Conservation (phyloP, 768 basidiomycete species). For the Lyophyllum atratum region DNA sequence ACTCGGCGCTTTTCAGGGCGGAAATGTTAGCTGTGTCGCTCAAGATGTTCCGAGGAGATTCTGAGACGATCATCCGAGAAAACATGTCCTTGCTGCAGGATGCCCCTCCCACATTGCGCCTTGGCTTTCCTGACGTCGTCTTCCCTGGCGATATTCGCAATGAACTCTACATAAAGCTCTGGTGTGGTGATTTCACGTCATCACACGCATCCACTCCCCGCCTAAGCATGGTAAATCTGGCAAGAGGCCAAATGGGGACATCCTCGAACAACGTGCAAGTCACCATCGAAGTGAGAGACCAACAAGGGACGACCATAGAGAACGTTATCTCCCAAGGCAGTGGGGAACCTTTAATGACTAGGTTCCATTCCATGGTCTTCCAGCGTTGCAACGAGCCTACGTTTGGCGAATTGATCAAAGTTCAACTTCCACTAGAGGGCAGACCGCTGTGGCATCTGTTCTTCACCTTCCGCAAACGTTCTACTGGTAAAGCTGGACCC, state of each 20-base stretch:
- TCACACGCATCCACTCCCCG: slow-evolving; percentile 50
- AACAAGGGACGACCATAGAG: slow-evolving; percentile 68
- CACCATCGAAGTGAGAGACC: slow-evolving; percentile 81
- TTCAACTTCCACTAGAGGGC: slow-evolving; percentile 68
- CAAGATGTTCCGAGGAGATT: slow-evolving; percentile 86
- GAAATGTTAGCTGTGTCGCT: slow-evolving; percentile 83
- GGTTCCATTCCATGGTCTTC: slow-evolving; percentile 92
- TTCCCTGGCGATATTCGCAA: slow-evolving; percentile 93
- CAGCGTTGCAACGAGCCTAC: slow-evolving; percentile 86
- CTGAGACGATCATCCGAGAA: slow-evolving; percentile 71
- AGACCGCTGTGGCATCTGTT: slow-evolving; percentile 87
- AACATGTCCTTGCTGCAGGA: slow-evolving; percentile 84
- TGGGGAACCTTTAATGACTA: slow-evolving; percentile 78
- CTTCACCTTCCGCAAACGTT: slow-evolving; percentile 83
- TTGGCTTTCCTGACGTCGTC: slow-evolving; percentile 96
- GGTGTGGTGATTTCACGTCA: slow-evolving; percentile 85
- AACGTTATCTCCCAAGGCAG: slow-evolving; percentile 79
- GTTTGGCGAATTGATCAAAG: slow-evolving; percentile 91
- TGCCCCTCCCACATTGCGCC: slow-evolving; percentile 77
- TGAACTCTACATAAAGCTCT: slow-evolving; percentile 94
- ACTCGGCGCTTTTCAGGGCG: slow-evolving; percentile 52
- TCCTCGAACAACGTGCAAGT: slow-evolving; percentile 80
- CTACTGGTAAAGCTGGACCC: slow-evolving; percentile 31
- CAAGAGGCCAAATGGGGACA: slow-evolving; percentile 56
- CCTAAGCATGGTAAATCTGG: slow-evolving; percentile 63